Percentiles rank a stretch among this genome's conserved stretches.
Conservation (phyloP, 805 yeast species). For the Saturnispora saitoi region DNA sequence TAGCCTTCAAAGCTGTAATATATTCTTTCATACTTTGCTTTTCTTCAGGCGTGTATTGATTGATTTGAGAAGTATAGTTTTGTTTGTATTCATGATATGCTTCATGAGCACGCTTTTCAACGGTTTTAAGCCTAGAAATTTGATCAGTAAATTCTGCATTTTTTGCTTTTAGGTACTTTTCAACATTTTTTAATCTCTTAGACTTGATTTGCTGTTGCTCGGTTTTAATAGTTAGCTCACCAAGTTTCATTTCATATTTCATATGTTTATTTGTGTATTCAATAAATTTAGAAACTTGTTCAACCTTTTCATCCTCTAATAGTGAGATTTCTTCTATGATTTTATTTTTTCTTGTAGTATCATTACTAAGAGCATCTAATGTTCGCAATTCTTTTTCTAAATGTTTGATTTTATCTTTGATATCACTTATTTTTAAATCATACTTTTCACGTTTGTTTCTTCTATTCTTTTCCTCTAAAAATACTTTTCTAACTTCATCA, state of each 20-base stretch:
- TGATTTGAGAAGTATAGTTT: conserved; percentile 21
- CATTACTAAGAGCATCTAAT: background rate
- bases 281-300: background rate
- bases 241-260: background rate
- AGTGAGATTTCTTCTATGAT: background rate
- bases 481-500: conserved; percentile 3
- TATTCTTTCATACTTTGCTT: conserved; percentile 34
- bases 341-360: background rate
- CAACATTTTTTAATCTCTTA: background rate
- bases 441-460: conserved; percentile 4
- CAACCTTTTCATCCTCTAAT: conserved; percentile 1
- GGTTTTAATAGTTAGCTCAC: background rate
- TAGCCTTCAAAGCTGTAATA: conserved; percentile 17
- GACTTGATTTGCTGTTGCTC: conserved; percentile 2
- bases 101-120: background rate
- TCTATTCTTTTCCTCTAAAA: background rate
- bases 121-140: background rate
- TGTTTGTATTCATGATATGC: conserved; percentile 15
- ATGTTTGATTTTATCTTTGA: background rate
- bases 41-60: conserved; percentile 32
- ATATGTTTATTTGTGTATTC: background rate
- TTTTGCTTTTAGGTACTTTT: background rate
- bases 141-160: background rate
- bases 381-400: background rate
- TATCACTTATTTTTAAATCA: conserved; percentile 1